Conservation (phyloP, 257 asterid genomes). For the Cordia subcordata region DNA sequence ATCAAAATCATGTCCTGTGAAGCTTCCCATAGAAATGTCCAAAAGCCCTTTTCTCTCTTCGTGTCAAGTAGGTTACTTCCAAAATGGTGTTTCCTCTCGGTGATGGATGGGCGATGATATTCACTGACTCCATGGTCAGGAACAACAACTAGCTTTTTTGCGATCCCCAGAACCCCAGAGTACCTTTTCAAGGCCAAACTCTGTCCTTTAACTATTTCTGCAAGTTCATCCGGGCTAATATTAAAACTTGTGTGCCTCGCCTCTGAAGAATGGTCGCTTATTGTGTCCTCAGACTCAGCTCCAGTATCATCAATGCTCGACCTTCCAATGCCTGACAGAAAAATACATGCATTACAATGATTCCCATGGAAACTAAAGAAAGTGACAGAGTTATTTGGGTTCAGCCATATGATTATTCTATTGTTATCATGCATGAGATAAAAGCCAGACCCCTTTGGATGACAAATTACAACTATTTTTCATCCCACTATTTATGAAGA, state of each 20-base stretch:
- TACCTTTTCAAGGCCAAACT: constrained; percentile 64
- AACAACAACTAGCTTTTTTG: constrained; percentile 52
- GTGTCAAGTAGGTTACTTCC: constrained; percentile 72
- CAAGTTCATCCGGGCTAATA: constrained; percentile 82
- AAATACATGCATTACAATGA: not conserved
- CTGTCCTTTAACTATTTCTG: constrained; percentile 66
- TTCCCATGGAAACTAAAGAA: too few species aligned
- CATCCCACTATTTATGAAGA: too few species aligned
- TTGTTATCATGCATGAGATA: too few species aligned
- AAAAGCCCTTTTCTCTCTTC: constrained; percentile 76
- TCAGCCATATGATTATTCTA: too few species aligned
- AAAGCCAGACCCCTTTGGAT: too few species aligned
- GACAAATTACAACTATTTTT: too few species aligned
- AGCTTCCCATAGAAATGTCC: constrained; percentile 93
- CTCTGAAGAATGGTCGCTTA: constrained; percentile 56
- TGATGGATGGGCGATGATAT: constrained; percentile 29
- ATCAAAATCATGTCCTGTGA: constrained; percentile 78
- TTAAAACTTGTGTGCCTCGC: constrained; percentile 53
- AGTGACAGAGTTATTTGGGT: not conserved
- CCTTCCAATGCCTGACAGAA: not conserved
- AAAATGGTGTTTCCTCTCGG: constrained; percentile 50
- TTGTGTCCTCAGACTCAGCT: constrained; percentile 21
- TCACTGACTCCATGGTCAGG: constrained; percentile 60
- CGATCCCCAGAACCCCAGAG: constrained; percentile 72
- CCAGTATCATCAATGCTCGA: not conserved